Base-by-base conservation (phyloP, 768 basidiomycete genomes). In the Collybia nuda region DNA sequence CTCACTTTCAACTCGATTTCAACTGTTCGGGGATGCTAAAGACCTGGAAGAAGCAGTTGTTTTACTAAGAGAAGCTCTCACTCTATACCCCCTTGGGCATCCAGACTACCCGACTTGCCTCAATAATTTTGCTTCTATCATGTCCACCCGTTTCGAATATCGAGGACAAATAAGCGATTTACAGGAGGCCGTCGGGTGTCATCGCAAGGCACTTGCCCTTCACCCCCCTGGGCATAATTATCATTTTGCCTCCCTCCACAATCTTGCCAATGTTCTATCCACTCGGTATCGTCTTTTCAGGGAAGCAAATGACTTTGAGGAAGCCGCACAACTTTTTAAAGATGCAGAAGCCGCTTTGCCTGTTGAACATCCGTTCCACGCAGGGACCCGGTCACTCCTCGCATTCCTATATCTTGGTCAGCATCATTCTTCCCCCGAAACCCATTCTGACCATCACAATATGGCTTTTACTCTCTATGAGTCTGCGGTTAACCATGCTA, bases 111-210 rank as follows among this genome's bases (percentile, higher is more conserved):
- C 44, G 3, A n/a, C 44, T 6, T 44, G 28, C 17, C 61, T 62
- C n/a, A 40, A 40, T 36, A 48, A 61, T 28, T 53, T 61, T 26
- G 58, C 47, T 14, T 26, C 8, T 32, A 19, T 39, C 19, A 43
- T 55, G 6, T 5, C 18, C 36, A 40, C 35, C 36, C 55, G 51
- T 5, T 60, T 50, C 28, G 15, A 42, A 6, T 23, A 32, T 19
- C n/a, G 38, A 26, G 43, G 49, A 3, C 32, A 28, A n/a, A 11
- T 18, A 7, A 23, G 3, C 15, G 55, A 58, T 40, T 44, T 65
- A 11, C 44, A 62, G 3, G 45, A 58, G 44, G 63, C 65, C 5
- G 61, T 66, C 19, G 14, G 5, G 8, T 32, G 35, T 2, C 47
- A 56, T 17, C 39, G 44, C 15, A 38, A 47, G 4, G 62, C 54